Base-by-base conservation (phyloP, 2,329 filamentous ascomycete genomes). In the Stromatinia cepivora region DNA sequence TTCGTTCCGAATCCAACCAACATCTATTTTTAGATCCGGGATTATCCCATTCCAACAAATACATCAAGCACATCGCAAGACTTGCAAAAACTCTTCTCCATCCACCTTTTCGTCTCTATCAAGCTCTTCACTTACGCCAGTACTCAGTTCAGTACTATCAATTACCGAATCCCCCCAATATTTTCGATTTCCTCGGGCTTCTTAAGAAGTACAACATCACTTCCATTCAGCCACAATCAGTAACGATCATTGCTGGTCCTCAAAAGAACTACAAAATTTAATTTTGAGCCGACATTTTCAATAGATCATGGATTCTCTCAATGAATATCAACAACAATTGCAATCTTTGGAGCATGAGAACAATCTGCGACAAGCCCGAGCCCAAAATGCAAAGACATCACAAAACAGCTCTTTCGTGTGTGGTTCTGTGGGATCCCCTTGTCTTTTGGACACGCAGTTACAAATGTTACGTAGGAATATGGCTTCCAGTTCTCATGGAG, bases 21-120 rank as follows among this genome's bases (percentile, higher is more conserved):
- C 9, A 52, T 64, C 46, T 64, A 64, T 64, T 64, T 64, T 64
- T 64, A 64, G 61, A 64, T 39, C 28, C 34, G 5, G 20, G 11
- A 52, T 28, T 52, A n/a, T 28, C 31, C 46, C 46, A 64, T 64
- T 64, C 22, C 46, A 64, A 39, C 46, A 42, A 28, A 28, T 39
- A 59, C 25, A 59, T 45, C n/a, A 59, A 59, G 56, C 36, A 59
- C 56, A 59, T 20, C 42, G 34, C 56, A 58, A 25, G 36, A 59
- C 31, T 11, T 25, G 42, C 34, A 63, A 22, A 25, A 15, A 42
- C 20, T 50, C 46, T 39, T 39, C 34, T 39, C n/a, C n/a, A 22
- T 17, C 3, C 31, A 52, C 9, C 7, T 52, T n/a, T 52, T 25
- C 15, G 25, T 46, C 22, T 22, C 34, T 63, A 36, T 25, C n/a